Evolutionary conservation across 2,329 filamentous ascomycete species (phyloP), one percentile per base, ranked within the genome.

Genomic region (Dactylella cylindrospora): DNA sequence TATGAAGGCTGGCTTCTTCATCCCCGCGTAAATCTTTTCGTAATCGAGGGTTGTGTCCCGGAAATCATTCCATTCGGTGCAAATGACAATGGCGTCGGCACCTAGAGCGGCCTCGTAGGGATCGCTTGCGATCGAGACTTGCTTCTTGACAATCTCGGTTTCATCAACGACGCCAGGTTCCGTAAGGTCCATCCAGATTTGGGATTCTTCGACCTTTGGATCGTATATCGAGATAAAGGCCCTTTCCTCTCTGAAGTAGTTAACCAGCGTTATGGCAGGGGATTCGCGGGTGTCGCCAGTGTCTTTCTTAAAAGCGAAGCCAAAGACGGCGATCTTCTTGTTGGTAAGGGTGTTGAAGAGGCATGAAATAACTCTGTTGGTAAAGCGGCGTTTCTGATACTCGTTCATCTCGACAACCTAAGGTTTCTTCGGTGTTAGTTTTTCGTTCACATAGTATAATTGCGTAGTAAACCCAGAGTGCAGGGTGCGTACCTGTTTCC

Each of bases 221-320:
- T 70, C 69, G 66, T 70, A 77, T 52, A 73, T 75, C 1, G 85
- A 84, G 70, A 90, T 85, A 69, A 74, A 75, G 0, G 83, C 81
- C 22, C 78, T 76, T 70, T 89, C 85, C 62, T 83, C 79, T 7
- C 85, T 75, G 15, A 90, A 75, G 9, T 78, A 78, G 65, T 79
- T 80, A 71, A 88, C 81, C 65, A 88, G 80, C 66, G 84, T 82
- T 17, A 87, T 77, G 0, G 84, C 83, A 0, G 84, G 81, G 35
- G 81, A 83, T 70, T 89, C 86, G 29, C 86, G 79, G 3, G 84
- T 86, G 70, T 90, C 86, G 17, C 80, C 81, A 0, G 86, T 90
- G 71, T 88, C 80, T 73, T 87, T 86, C 77, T 91, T 90, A 75
- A 88, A 90, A 6, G 86, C 84, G 67, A 84, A 90, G 3, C 87